Base-by-base conservation (phyloP, 164 flowering plant species). In the Taxillus chinensis region DNA sequence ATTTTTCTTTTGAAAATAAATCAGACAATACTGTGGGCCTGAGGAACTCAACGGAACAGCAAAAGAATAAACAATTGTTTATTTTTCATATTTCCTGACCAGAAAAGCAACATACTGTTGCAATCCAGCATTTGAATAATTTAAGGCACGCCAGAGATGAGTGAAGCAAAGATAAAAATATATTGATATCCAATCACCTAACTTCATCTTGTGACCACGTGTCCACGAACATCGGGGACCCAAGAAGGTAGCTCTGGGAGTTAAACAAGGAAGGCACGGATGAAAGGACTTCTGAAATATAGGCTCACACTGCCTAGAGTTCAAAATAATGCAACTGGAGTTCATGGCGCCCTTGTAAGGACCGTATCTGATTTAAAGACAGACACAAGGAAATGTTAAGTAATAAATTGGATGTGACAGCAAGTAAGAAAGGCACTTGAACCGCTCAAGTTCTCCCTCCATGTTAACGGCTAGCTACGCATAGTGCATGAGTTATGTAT, bases 321-420 rank as follows among this genome's bases (percentile, higher is more conserved):
- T 73, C 53, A 64, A 41, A 15, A 49, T 42, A 58, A 55, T 56
- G 68, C 65, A 54, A 38, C 77, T 67, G 60, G 69, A 52, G 27
- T 62, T 64, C 74, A 74, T 59, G 59, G 64, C 50, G 76, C 75
- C 66, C 62, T 79, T 79, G 71, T 70, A 13, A 64, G 70, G 68
- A 67, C 62, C 77, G 74, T 76, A 58, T 64, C 73, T 70, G 61
- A 9, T 51, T 10, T 27, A 63, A 50, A 2, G 41, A 49, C 50
- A 38, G 7, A 59, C 11, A 9, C 8, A 56, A 4, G 17, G n/a
- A 40, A n/a, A 57, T 9, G 51, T 4, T 40, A 57, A 40, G 45
- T 41, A 40, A 57, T 7, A 41, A 14, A 40, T 15, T 14, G 6
- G 27, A 5, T 4, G 14, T 2, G 7, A 15, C 17, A 41, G 60